Conservation (phyloP, 345 rosid genomes). For the Citrus mangshanensis region DNA sequence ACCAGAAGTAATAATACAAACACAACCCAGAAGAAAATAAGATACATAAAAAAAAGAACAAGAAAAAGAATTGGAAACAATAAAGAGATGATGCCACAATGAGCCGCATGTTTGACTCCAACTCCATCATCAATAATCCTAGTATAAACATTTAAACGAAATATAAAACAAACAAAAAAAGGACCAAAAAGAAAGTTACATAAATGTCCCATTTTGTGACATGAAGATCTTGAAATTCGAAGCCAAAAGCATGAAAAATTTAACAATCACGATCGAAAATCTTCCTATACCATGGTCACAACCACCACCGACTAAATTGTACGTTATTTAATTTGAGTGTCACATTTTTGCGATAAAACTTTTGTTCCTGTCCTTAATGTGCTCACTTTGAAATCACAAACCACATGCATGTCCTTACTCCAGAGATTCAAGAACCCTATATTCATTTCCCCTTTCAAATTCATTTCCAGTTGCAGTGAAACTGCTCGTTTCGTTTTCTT, state of each 20-base stretch:
- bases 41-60: background rate
- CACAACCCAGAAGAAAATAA: background rate
- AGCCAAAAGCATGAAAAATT: background rate
- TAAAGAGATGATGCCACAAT: background rate
- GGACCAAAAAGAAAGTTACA: background rate
- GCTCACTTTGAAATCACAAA: slow-evolving; percentile 50
- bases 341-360: slow-evolving; percentile 48
- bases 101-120: background rate
- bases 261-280: slow-evolving; percentile 7
- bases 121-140: background rate
- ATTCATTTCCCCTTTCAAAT: slow-evolving; percentile 26
- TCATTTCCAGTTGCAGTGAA: slow-evolving; percentile 22
- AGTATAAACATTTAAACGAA: background rate
- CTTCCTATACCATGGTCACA: slow-evolving; percentile 16
- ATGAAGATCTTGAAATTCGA: background rate
- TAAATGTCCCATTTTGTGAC: background rate
- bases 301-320: slow-evolving; percentile 9
- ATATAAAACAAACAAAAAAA: background rate
- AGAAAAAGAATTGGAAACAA: background rate
- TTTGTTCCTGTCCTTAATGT: slow-evolving; percentile 33
- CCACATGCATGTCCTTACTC: slow-evolving; percentile 33
- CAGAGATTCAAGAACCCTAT: slow-evolving; percentile 28
- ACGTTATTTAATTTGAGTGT: slow-evolving; percentile 28
- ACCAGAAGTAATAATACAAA: background rate
- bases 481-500: slow-evolving; percentile 20